Evolutionary conservation across 768 basidiomycete species (phyloP).

Genomic region (Russula brevipes): DNA sequence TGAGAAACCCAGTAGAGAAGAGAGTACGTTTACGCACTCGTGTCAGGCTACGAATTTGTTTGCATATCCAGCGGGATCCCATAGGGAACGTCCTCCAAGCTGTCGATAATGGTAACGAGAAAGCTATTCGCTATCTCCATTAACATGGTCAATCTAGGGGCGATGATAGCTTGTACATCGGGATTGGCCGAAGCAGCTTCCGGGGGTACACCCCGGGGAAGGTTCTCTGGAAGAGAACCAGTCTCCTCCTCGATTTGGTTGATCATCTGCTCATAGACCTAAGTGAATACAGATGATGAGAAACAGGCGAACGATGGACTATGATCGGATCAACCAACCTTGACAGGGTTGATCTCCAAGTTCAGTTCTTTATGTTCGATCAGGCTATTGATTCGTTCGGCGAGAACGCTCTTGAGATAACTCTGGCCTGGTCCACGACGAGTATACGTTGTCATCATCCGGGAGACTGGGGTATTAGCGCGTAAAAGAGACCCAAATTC

Average conservation of each 20-base stretch:
- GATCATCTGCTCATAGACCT: constrained; percentile 99
- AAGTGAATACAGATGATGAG: constrained; percentile 10
- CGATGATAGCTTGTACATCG: constrained; percentile 97
- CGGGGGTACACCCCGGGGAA: constrained; percentile 89
- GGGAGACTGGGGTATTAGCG: constrained; percentile 97
- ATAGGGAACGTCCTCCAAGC: constrained; percentile 97
- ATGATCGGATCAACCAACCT: constrained; percentile 46
- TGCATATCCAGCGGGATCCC: constrained; percentile 99
- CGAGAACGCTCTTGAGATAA: constrained; percentile 94
- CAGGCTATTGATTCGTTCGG: constrained; percentile 96
- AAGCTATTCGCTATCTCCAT: constrained; percentile 99
- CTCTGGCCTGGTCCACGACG: constrained; percentile 97
- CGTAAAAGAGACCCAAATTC: constrained; percentile 98
- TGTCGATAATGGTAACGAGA: constrained; percentile 95
- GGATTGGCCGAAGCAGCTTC: constrained; percentile 91
- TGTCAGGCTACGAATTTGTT: constrained; percentile 95
- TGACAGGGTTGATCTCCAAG: constrained; percentile 97
- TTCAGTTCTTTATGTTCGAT: constrained; percentile 99
- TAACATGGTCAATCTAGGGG: constrained; percentile 94
- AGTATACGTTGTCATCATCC: constrained; percentile 99
- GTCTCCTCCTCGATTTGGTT: constrained; percentile 98
- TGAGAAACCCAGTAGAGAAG: background rate
- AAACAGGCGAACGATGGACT: background rate
- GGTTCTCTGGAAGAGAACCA: constrained; percentile 81
- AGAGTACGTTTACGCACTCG: constrained; percentile 50